Evolutionary conservation across 805 yeast genomes (phyloP).

Genomic region (Ogataea paradorogensis): DNA sequence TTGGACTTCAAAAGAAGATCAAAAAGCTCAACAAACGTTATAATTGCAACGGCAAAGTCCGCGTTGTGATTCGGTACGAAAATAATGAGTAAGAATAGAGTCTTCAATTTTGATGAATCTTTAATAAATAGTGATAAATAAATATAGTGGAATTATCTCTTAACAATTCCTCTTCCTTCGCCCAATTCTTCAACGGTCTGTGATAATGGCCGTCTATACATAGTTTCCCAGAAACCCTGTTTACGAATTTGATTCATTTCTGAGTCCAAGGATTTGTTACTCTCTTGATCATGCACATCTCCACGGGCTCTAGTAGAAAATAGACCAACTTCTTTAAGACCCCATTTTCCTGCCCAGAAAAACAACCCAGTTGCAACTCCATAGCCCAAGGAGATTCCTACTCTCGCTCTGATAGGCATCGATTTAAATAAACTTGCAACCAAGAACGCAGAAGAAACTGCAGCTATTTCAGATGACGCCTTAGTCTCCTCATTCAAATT

Average conservation of each 20-base stretch:
- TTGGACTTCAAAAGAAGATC: slow-evolving; percentile 56
- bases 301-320: slow-evolving; percentile 40
- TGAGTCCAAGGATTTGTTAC: slow-evolving; percentile 35
- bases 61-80: slow-evolving; percentile 46
- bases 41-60: slow-evolving; percentile 46
- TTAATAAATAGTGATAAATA: slow-evolving; percentile 12
- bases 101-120: slow-evolving; percentile 4
- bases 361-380: slow-evolving; percentile 45
- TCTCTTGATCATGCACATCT: slow-evolving; percentile 39
- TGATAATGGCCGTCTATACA: slow-evolving; percentile 76
- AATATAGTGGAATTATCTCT: slow-evolving; percentile 10
- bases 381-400: slow-evolving; percentile 46
- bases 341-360: slow-evolving; percentile 54
- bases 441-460: slow-evolving; percentile 21
- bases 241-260: slow-evolving; percentile 33
- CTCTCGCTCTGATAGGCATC: slow-evolving; percentile 34
- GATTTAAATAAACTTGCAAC: slow-evolving; percentile 26
- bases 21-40: slow-evolving; percentile 50
- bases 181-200: slow-evolving; percentile 79
- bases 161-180: slow-evolving; percentile 56
- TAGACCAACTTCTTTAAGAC: slow-evolving; percentile 42
- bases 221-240: slow-evolving; percentile 76
- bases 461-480: slow-evolving; percentile 29
- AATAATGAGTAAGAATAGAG: neutral
- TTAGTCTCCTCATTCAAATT: slow-evolving; percentile 32